Percentiles rank a stretch among this genome's conserved stretches.
Conservation (phyloP, 495 filamentous ascomycete species). For the Talaromyces proteolyticus region DNA sequence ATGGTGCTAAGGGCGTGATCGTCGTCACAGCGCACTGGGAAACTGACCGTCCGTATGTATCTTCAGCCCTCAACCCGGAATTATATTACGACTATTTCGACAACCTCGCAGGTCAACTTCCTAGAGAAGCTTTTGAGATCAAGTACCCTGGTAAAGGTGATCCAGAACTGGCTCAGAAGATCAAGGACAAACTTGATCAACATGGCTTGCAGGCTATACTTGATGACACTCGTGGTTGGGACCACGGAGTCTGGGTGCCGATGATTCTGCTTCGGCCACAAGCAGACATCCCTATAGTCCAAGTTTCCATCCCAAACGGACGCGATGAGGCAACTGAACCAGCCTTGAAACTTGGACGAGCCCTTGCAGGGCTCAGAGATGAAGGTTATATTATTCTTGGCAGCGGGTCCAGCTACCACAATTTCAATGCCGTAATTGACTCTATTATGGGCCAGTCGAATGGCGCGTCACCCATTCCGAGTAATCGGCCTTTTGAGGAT, state of each 20-base stretch:
- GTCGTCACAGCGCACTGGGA: not conserved
- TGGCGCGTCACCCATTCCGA: not conserved
- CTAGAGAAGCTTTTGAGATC: not conserved
- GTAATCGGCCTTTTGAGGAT: not conserved
- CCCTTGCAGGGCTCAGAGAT: not conserved
- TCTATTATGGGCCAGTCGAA: not conserved
- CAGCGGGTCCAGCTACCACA: not conserved
- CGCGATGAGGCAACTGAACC: not conserved
- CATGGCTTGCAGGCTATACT: not conserved
- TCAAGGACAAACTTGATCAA: not conserved
- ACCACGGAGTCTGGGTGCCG: not conserved
- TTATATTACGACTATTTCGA: not conserved
- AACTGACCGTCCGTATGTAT: not conserved
- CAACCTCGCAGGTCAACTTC: not conserved
- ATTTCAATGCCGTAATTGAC: not conserved
- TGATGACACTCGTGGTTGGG: not conserved
- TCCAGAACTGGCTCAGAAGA: not conserved
- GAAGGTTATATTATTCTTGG: not conserved
- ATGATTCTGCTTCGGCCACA: not conserved
- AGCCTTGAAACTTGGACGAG: not conserved
- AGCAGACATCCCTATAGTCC: not conserved
- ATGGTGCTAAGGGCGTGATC: not conserved
- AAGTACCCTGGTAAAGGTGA: not conserved
- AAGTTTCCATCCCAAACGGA: not conserved
- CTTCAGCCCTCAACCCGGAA: not conserved